These are phyloP conservation scores for Lycium ferocissimum DNA, from an alignment of 257 asterid species.

Conservation along the genomic window DNA sequence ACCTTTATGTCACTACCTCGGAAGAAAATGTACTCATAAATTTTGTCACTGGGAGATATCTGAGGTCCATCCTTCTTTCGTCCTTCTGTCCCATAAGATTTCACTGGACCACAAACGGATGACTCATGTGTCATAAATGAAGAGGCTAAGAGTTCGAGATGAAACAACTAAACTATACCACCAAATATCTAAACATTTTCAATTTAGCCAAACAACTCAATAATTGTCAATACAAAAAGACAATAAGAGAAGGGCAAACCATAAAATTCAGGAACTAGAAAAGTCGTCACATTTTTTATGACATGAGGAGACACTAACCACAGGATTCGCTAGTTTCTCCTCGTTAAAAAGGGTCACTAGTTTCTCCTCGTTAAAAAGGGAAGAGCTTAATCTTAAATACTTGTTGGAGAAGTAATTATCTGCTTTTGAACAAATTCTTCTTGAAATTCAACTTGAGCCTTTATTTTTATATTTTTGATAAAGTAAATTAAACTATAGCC, in stretches of 20 bases:
- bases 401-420: constrained; percentile 18
- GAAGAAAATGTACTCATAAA: constrained; percentile 41
- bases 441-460: background rate
- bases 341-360: background rate
- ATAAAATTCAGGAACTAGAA: background rate
- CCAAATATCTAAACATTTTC: background rate
- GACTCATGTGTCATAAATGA: background rate
- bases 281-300: constrained; percentile 4
- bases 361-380: background rate
- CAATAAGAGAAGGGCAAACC: background rate
- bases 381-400: constrained; percentile 5
- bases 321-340: background rate
- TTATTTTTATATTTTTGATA: background rate
- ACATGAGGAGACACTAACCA: constrained; percentile 19
- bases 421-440: constrained; percentile 16
- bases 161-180: background rate
- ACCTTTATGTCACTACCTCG: constrained; percentile 46
- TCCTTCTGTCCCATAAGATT: constrained; percentile 49
- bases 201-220: background rate
- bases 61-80: constrained; percentile 38
- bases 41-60: constrained; percentile 37
- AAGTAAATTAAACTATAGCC: background rate
- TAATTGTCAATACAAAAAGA: background rate
- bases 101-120: constrained; percentile 38
- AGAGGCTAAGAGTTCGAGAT: constrained; percentile 5